Conservation (phyloP, 148 eudicot genomes). For the Rhododendron kiyosumense region DNA sequence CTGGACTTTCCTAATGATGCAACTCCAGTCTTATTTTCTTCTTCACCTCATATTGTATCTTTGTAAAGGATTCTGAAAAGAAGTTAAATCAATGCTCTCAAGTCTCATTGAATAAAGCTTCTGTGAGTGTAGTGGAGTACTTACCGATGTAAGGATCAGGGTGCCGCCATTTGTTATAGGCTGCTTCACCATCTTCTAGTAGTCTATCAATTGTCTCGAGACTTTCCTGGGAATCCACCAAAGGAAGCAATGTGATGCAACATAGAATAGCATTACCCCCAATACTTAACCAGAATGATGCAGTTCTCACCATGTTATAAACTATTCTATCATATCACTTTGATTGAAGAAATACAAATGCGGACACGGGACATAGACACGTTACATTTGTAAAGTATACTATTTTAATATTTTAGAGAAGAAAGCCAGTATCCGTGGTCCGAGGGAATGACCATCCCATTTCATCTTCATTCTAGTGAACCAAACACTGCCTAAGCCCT, state of each 20-base stretch:
- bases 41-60: not conserved
- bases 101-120: not conserved
- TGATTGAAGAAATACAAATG: no score
- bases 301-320: not conserved
- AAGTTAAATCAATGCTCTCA: not conserved
- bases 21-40: not conserved
- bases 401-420: not conserved
- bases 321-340: not conserved
- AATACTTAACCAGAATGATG: not conserved
- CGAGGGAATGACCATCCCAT: not conserved
- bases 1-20: not conserved
- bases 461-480: not conserved
- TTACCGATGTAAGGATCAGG: conserved; percentile 97
- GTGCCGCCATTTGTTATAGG: conserved; percentile 75
- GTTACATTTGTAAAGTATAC: not conserved
- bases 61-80: not conserved
- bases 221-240: conserved; percentile 54
- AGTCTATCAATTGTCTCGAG: conserved; percentile 76
- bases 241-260: not conserved
- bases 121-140: not conserved
- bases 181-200: conserved; percentile 79
- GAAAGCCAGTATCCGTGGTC: not conserved
- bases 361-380: not conserved
- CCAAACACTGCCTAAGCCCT: not conserved
- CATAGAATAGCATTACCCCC: not conserved